These are phyloP conservation scores for Xerocomellus dryophilus DNA, from an alignment of 768 basidiomycete genomes.

Conservation along the genomic window DNA sequence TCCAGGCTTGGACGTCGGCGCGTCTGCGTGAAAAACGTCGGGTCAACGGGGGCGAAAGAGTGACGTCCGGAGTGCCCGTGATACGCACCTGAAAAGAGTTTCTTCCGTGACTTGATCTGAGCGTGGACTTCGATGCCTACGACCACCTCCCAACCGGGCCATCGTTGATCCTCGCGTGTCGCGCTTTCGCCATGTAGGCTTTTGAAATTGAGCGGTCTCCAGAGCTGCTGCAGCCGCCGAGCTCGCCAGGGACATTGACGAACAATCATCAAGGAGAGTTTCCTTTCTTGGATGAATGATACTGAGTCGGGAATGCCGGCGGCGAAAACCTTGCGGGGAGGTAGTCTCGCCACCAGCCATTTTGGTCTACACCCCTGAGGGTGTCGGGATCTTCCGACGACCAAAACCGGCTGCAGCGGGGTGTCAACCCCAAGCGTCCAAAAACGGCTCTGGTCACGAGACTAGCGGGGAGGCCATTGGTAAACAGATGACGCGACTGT, in stretches of 20 bases:
- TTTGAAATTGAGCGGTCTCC: conserved; percentile 1
- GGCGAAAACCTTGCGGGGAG: no score
- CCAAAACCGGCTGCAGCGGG: no score
- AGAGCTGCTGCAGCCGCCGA: conserved; percentile 15
- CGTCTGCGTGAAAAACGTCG: conserved; percentile 28
- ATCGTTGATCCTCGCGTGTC: conserved; percentile 37
- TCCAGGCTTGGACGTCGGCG: conserved; percentile 42
- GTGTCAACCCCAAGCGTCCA: no score
- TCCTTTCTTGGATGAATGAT: conserved; percentile 10
- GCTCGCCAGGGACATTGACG: conserved; percentile 16
- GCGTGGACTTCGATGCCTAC: conserved; percentile 96
- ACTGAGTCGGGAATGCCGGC: no score
- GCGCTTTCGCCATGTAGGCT: conserved; percentile 6
- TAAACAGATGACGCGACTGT: no score
- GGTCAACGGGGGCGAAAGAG: background rate
- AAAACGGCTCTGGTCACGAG: no score
- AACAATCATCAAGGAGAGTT: conserved; percentile 21
- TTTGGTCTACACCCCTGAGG: no score
- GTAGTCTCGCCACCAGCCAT: no score
- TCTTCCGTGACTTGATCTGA: conserved; percentile 82
- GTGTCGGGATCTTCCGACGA: no score
- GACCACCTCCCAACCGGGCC: conserved; percentile 87
- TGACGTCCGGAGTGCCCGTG: no score
- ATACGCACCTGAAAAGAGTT: conserved; percentile 78
- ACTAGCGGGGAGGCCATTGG: no score